Percentiles rank a stretch among this genome's conserved stretches.
phyloP scores from a whole-genome alignment of 169 alveolate species.

The Plasmodium inui region DNA sequence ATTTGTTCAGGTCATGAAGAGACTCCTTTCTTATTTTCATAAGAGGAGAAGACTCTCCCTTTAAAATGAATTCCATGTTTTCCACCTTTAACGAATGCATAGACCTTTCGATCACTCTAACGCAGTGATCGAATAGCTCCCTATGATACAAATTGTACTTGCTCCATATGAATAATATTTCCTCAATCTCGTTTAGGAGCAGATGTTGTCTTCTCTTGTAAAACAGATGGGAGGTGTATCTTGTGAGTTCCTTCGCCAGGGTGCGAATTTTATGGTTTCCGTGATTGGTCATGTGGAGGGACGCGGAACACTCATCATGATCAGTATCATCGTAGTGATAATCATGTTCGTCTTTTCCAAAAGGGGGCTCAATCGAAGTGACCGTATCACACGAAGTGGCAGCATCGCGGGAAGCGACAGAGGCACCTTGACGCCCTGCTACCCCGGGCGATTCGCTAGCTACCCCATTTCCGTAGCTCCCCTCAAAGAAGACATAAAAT shows the following conservation, averaged over 20 bases:
- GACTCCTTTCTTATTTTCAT: neutral
- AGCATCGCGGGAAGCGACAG: neutral
- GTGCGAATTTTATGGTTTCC: neutral
- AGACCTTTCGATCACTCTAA: neutral
- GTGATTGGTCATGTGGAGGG: neutral
- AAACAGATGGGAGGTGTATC: conserved; percentile 28
- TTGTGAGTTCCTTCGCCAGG: conserved; percentile 18
- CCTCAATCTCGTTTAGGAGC: conserved; percentile 3
- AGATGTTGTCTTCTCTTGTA: conserved; percentile 33
- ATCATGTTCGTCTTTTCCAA: neutral
- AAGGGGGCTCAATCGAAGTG: neutral
- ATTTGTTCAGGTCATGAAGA: neutral
- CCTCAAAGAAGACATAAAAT: conserved; percentile 54
- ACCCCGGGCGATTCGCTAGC: neutral
- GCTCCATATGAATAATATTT: conserved; percentile 12
- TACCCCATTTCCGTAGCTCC: neutral
- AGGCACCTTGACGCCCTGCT: neutral
- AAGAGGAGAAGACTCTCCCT: neutral
- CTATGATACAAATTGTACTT: conserved; percentile 7
- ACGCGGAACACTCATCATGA: neutral
- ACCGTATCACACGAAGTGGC: neutral
- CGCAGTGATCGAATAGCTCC: conserved; percentile 19
- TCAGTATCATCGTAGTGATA: neutral
- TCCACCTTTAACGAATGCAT: neutral
- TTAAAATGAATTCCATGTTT: neutral